These are phyloP conservation scores for Rhizoclosmatium globosum DNA, from an alignment of 192 early-diverging fungal genomes.

Conservation along the genomic window DNA sequence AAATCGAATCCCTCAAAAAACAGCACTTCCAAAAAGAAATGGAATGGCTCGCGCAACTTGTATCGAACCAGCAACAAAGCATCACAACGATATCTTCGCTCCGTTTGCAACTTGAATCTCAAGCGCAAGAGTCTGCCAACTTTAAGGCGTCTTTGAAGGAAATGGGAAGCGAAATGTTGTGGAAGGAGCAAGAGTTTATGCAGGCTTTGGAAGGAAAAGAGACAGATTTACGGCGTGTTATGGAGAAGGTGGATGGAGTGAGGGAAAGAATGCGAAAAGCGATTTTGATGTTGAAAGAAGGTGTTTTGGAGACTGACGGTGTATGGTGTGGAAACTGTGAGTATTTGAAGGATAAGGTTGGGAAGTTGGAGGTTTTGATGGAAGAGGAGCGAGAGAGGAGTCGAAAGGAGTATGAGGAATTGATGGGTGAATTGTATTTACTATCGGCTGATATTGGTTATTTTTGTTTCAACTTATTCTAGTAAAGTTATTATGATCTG, in stretches of 20 bases:
- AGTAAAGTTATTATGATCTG: too few relatives aligned
- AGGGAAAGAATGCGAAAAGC: too few relatives aligned
- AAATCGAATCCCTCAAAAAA: not conserved
- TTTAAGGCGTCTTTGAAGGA: not conserved
- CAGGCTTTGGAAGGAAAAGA: not conserved
- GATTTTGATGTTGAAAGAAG: not conserved
- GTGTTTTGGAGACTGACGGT: not conserved
- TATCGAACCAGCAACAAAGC: constrained; percentile 1
- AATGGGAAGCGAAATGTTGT: constrained; percentile 2
- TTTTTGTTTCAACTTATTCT: too few relatives aligned
- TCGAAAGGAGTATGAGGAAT: not conserved
- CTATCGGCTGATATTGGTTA: not conserved
- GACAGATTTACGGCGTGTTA: not conserved
- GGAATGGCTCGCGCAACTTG: constrained; percentile 14
- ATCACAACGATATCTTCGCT: not conserved
- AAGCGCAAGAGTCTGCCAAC: not conserved
- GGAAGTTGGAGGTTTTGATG: not conserved
- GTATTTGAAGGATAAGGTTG: not conserved
- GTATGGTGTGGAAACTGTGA: not conserved
- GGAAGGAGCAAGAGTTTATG: not conserved
- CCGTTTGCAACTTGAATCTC: not conserved
- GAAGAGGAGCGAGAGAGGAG: not conserved
- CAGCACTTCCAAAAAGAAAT: constrained; percentile 5
- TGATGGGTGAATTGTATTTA: not conserved
- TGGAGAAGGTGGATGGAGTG: not conserved